Evolutionary conservation across 225 moss, liverwort and hornwort genomes (phyloP), one percentile per base, ranked within the genome.

Genomic region (Marchantia polymorpha): DNA sequence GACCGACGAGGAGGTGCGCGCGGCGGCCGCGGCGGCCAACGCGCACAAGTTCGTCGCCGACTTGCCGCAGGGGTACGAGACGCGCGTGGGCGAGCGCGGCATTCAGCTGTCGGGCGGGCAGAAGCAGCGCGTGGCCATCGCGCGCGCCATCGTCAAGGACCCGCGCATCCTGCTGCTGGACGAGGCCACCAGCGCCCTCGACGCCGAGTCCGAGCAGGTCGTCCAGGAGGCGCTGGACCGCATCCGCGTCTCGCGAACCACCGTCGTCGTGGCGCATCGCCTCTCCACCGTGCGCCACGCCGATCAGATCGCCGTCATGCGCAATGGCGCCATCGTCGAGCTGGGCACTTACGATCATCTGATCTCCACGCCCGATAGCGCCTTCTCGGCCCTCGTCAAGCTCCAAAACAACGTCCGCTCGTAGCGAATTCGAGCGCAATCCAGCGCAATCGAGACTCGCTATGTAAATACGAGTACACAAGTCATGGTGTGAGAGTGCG

Each of bases 231-330:
- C 81, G 15, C 68, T 82, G 31, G 81, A 82, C n/a, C 29, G 67
- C 11, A 66, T 82, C 26, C 77, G 55, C 14, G 29, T 55, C 0
- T 23, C 47, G 7, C 29, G 81, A 39, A 64, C 81, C 12, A 82
- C 76, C 29, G 55, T 82, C 39, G 54, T 82, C 0, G 68, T 82
- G 20, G 81, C 81, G 26, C 81, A 82, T 64, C 73, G 81, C 7
- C 81, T 81, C 8, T 81, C 86, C 58, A 86, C 86, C 0, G 83
- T 86, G n/a, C 77, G 83, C 52, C 75, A 81, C 7, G 83, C 86
- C 0, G 49, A 81, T 69, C 64, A 74, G 75, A 86, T 86, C 12
- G 86, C 83, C 16, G 86, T 86, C 5, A 78, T 86, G 50, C 77
- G 79, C 23, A 80, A 86, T 12, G 86, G 86, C 6, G 52, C 0